Percentiles rank a stretch among this genome's conserved stretches.
phyloP scores from a whole-genome alignment of 257 asterid species.

The Asclepias syriaca region DNA sequence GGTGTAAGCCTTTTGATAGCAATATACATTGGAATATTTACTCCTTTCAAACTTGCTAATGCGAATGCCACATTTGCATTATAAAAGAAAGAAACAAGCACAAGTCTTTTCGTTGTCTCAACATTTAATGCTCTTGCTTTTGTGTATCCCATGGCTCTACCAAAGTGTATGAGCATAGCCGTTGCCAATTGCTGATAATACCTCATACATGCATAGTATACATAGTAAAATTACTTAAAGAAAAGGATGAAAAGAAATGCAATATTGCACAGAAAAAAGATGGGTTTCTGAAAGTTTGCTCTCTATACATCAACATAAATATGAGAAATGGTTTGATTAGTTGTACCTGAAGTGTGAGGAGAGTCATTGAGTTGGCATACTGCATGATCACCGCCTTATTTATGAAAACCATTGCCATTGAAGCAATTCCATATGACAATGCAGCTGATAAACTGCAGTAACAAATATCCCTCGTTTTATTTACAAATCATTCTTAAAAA shows the following conservation, averaged over 20 bases:
- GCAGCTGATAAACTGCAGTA: constrained; percentile 66
- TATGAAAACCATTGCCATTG: constrained; percentile 98
- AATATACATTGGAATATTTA: constrained; percentile 97
- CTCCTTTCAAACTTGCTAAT: constrained; percentile 95
- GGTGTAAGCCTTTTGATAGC: constrained; percentile 99
- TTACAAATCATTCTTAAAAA: neutral
- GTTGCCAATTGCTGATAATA: constrained; percentile 85
- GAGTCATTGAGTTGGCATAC: constrained; percentile 80
- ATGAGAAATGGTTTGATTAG: neutral
- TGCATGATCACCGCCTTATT: constrained; percentile 95
- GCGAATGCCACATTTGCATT: constrained; percentile 98
- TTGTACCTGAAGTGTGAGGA: constrained; percentile 80
- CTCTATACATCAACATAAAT: neutral
- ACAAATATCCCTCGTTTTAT: constrained; percentile 9
- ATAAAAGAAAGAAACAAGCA: constrained; percentile 86
- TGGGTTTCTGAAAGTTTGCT: neutral
- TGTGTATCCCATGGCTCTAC: constrained; percentile 74
- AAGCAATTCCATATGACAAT: constrained; percentile 72
- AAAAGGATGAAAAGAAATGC: neutral
- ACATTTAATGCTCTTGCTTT: constrained; percentile 59
- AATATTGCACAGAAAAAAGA: neutral
- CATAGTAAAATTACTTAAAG: constrained; percentile 32
- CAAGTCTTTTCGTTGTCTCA: constrained; percentile 72
- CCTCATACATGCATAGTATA: constrained; percentile 26
- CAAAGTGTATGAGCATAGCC: constrained; percentile 70